Base-by-base conservation (phyloP, 257 asterid species). In the Pogostemon cablin region DNA sequence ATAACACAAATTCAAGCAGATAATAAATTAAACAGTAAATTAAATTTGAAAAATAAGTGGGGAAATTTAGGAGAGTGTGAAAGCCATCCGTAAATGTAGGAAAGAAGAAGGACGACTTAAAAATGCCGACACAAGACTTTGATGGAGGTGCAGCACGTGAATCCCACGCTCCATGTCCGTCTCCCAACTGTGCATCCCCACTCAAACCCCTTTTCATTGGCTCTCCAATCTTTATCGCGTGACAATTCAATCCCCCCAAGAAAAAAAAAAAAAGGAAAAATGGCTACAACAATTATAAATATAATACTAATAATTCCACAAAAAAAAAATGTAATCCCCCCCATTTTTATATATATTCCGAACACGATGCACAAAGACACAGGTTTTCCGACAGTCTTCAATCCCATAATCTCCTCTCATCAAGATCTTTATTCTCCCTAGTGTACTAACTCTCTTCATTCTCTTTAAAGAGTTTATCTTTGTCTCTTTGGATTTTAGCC, bases 161-260 rank as follows among this genome's bases (percentile, higher is more conserved):
- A 53, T 8, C 66, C 69, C 79, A 80, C 91, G 83, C 88, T 81
- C 92, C 81, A 32, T 77, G 77, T 63, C 77, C 80, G 69, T 38
- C 82, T 38, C 67, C 81, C 86, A 76, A 78, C 86, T 77, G 81
- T 72, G 74, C 78, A 78, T 78, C 82, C 60, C 86, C 91, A 85
- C 96, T 79, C 87, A 81, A 65, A 70, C 52, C 60, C 62, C 55
- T 69, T 65, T 65, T 57, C 79, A 85, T 84, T 78, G 86, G 88
- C 47, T 76, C 69, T 15, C 67, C 65, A 55, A 53, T 83, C 82
- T 46, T 69, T 84, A 74, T 79, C 80, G 84, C 84, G 71, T 84
- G 83, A 76, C 85, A 63, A 73, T 71, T 68, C 7, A 20, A 39
- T 59, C 75, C 77, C 20, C 17, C 12, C 39, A 65, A 41, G 3